Conservation (phyloP, 2,329 filamentous ascomycete species). For the Pseudogymnoascus sp. region DNA sequence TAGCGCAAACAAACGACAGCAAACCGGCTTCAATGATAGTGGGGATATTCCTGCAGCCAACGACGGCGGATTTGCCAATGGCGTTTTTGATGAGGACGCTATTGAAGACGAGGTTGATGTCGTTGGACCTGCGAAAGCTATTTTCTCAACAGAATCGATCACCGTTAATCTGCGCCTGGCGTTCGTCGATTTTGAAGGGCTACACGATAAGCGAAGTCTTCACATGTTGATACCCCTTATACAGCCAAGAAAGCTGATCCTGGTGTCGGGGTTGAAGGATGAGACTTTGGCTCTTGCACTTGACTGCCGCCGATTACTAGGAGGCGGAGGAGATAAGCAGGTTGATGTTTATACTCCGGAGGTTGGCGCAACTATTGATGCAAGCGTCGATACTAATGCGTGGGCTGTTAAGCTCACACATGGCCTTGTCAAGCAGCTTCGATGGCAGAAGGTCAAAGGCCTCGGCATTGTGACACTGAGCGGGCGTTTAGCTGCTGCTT, state of each 20-base stretch:
- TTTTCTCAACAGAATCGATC: conserved; percentile 58
- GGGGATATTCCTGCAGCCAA: conserved; percentile 33
- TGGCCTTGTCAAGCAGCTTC: conserved; percentile 74
- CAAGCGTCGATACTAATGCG: conserved; percentile 94
- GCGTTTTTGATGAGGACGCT: conserved; percentile 48
- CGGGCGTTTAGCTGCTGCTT: conserved; percentile 57
- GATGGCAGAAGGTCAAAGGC: conserved; percentile 90
- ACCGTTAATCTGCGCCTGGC: conserved; percentile 69
- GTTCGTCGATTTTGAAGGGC: conserved; percentile 83
- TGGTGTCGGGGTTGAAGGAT: conserved; percentile 72
- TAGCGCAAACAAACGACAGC: conserved; percentile 55
- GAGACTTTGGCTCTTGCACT: conserved; percentile 75
- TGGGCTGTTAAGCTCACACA: conserved; percentile 92
- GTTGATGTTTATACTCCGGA: conserved; percentile 74
- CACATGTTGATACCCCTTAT: conserved; percentile 94
- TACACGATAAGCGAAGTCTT: conserved; percentile 89
- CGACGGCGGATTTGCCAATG: conserved; percentile 44
- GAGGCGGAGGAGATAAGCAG: conserved; percentile 41
- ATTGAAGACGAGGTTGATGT: conserved; percentile 51
- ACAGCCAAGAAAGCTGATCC: conserved; percentile 85
- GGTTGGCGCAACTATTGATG: conserved; percentile 70
- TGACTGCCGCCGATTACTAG: conserved; percentile 67
- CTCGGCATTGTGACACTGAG: conserved; percentile 90
- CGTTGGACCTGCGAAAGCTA: conserved; percentile 67
- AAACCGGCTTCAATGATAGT: conserved; percentile 35